phyloP scores from a whole-genome alignment of 345 rosid species.

The Leavenworthia alabamica region DNA sequence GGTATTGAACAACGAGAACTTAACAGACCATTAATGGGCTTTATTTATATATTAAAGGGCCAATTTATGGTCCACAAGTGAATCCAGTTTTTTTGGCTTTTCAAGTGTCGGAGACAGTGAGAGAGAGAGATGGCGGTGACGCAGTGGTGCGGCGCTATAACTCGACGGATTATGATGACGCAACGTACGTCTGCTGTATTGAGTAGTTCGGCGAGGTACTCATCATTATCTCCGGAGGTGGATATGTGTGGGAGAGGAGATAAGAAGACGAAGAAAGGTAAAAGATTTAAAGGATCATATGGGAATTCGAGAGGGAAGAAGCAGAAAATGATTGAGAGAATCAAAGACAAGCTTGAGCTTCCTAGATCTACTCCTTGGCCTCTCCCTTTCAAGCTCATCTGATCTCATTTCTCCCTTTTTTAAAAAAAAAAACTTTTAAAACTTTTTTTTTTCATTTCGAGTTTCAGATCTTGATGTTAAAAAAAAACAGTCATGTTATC shows the following conservation, averaged over 20 bases:
- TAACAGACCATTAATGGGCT: slow-evolving; percentile 1
- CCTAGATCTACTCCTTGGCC: slow-evolving; percentile 99
- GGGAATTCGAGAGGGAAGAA: slow-evolving; percentile 85
- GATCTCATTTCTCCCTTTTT: background rate
- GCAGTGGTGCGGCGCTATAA: slow-evolving; percentile 58
- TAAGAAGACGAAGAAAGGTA: slow-evolving; percentile 87
- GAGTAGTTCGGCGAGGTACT: background rate
- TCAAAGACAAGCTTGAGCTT: slow-evolving; percentile 82
- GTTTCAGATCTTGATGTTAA: no score
- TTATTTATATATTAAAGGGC: background rate
- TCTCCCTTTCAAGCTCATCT: slow-evolving; percentile 95
- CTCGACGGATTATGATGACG: slow-evolving; percentile 45
- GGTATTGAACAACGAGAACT: background rate
- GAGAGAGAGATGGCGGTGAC: slow-evolving; percentile 51
- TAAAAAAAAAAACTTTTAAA: no score
- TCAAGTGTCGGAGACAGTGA: background rate
- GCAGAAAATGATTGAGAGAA: slow-evolving; percentile 82
- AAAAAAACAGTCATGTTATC: no score
- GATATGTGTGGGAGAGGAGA: slow-evolving; percentile 84
- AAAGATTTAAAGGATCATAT: slow-evolving; percentile 81
- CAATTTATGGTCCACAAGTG: no score
- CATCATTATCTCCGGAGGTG: slow-evolving; percentile 29
- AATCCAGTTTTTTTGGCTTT: background rate
- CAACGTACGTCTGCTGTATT: slow-evolving; percentile 26
- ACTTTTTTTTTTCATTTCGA: no score